A percentile compares a stretch with the other conserved stretches of the same genome.
Evolutionary conservation across 2,329 filamentous ascomycete genomes (phyloP).

Genomic region (Venturia carpophila): DNA sequence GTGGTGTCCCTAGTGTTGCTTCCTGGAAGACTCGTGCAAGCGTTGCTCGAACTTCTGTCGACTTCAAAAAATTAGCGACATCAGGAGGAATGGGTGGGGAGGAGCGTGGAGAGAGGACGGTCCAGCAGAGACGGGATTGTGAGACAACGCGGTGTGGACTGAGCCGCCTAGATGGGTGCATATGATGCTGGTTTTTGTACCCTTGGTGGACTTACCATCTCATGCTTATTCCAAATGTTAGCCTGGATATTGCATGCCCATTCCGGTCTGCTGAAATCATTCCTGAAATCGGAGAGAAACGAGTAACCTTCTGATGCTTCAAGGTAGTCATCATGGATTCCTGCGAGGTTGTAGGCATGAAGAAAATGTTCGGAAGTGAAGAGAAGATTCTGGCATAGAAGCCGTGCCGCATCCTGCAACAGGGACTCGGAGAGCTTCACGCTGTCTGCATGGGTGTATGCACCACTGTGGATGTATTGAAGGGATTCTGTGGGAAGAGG

Average conservation of each 20-base stretch:
- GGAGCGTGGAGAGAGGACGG: neutral
- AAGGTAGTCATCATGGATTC: neutral
- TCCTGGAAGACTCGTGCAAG: neutral
- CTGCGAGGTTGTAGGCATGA: neutral
- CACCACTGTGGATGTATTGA: conserved; percentile 1
- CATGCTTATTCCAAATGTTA: neutral
- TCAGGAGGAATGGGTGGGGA: neutral
- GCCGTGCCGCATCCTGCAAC: neutral
- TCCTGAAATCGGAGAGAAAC: neutral
- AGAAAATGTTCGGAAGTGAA: conserved; percentile 1
- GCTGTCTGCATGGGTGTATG: conserved; percentile 12
- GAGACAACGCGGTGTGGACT: too few species aligned
- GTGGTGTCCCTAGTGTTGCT: neutral
- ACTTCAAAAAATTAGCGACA: neutral
- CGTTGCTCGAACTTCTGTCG: neutral
- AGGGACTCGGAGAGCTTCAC: neutral
- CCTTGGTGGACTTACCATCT: neutral
- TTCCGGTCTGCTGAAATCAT: conserved; percentile 1
- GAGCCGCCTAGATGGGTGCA: neutral
- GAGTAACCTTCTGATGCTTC: conserved; percentile 2
- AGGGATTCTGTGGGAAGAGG: conserved; percentile 3
- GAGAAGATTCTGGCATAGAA: conserved; percentile 4
- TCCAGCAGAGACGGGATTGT: neutral
- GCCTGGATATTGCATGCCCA: conserved; percentile 2
- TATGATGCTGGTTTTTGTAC: neutral